phyloP scores from a whole-genome alignment of 495 filamentous ascomycete species.

The Halenospora varia region DNA sequence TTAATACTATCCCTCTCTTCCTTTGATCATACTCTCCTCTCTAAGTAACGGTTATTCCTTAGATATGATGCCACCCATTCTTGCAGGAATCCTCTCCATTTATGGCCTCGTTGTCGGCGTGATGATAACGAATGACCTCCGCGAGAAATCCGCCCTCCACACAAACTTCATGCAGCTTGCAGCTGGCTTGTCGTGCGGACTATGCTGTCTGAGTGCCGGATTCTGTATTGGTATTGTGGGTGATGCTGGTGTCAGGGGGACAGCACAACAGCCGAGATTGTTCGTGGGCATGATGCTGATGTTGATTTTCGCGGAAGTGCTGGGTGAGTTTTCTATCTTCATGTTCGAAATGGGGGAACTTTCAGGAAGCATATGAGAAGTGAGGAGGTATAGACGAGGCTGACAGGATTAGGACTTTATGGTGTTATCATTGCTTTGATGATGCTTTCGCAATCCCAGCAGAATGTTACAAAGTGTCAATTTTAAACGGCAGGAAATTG shows the following conservation, averaged over 20 bases:
- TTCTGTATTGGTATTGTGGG: constrained; percentile 91
- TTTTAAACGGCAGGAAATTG: too few relatives aligned
- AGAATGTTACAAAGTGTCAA: background rate
- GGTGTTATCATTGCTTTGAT: constrained; percentile 3
- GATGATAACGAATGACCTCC: constrained; percentile 39
- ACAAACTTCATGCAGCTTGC: constrained; percentile 43
- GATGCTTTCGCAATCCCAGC: background rate
- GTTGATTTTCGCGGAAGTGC: constrained; percentile 88
- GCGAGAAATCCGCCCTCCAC: constrained; percentile 42
- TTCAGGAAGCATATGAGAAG: too few relatives aligned
- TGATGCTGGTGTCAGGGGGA: constrained; percentile 81
- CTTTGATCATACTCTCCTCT: too few relatives aligned
- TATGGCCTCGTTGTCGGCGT: constrained; percentile 47
- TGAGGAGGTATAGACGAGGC: background rate
- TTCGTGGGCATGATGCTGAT: constrained; percentile 96
- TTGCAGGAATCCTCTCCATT: constrained; percentile 73
- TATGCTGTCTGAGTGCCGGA: constrained; percentile 70
- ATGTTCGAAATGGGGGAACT: too few relatives aligned
- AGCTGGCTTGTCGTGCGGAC: constrained; percentile 42
- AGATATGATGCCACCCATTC: constrained; percentile 66
- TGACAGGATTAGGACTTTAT: constrained; percentile 1
- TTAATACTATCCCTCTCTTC: constrained; percentile 47
- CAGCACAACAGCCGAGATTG: constrained; percentile 81
- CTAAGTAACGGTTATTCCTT: background rate
- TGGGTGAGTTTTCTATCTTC: constrained; percentile 76